Percentiles rank a stretch among this genome's conserved stretches.
phyloP scores from a whole-genome alignment of 306 rosid species.

The Malus orientalis region DNA sequence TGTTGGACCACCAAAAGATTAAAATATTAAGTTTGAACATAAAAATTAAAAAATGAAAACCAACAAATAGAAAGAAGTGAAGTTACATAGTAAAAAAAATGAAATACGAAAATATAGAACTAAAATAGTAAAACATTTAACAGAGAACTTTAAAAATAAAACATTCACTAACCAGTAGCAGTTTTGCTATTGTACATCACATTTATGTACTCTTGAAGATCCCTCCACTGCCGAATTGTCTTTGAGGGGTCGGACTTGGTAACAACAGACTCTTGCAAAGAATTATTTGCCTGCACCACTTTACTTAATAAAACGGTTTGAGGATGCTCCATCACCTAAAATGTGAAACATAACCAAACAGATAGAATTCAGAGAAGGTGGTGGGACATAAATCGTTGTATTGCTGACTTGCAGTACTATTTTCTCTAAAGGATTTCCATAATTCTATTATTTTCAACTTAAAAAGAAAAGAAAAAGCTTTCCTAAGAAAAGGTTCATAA shows the following conservation, averaged over 20 bases:
- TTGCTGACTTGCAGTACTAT: too few relatives aligned
- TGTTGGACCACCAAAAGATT: not conserved
- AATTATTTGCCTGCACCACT: conserved; percentile 63
- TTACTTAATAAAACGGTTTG: conserved; percentile 65
- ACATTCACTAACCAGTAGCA: conserved; percentile 41
- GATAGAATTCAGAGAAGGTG: not conserved
- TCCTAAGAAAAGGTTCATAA: not conserved
- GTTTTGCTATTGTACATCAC: conserved; percentile 65
- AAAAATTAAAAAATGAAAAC: too few relatives aligned
- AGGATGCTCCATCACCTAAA: conserved; percentile 86
- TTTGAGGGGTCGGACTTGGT: conserved; percentile 31
- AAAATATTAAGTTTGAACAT: too few relatives aligned
- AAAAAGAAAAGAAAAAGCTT: not conserved
- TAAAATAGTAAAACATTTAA: not conserved
- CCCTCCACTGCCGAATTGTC: conserved; percentile 58
- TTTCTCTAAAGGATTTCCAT: not conserved
- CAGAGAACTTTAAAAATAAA: not conserved
- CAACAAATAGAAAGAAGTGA: too few relatives aligned
- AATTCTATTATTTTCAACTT: not conserved
- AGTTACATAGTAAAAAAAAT: too few relatives aligned
- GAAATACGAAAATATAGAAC: too few relatives aligned
- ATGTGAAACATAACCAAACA: not conserved
- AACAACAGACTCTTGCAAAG: conserved; percentile 44
- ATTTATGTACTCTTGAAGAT: conserved; percentile 76
- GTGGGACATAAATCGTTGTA: not conserved